Percentiles rank a stretch among this genome's conserved stretches.
Conservation (phyloP, 2,329 filamentous ascomycete species). For the Aspergillus sp. region DNA sequence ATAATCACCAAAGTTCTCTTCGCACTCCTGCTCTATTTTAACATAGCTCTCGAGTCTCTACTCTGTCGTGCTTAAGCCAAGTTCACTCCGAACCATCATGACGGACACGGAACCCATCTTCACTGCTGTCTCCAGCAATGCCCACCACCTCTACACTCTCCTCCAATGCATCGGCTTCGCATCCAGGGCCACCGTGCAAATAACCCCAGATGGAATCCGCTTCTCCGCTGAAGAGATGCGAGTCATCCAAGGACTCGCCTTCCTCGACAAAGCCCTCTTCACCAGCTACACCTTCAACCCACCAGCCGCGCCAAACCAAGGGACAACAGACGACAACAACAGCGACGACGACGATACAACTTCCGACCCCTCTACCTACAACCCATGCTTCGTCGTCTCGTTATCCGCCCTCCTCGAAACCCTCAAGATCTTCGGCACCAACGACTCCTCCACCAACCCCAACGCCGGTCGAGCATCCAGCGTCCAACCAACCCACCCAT, state of each 20-base stretch:
- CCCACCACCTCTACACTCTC: constrained; percentile 61
- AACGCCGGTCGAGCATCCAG: constrained; percentile 29
- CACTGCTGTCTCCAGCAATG: constrained; percentile 62
- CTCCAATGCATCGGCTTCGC: constrained; percentile 65
- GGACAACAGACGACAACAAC: constrained; percentile 14
- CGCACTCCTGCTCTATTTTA: constrained; percentile 15
- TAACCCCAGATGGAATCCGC: constrained; percentile 80
- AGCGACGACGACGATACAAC: constrained; percentile 41
- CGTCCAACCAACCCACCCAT: constrained; percentile 39
- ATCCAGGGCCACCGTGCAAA: constrained; percentile 66
- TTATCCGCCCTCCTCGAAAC: constrained; percentile 87
- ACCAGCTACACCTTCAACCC: constrained; percentile 75
- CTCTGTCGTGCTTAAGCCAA: constrained; percentile 10
- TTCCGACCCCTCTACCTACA: constrained; percentile 34
- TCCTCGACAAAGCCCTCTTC: constrained; percentile 87
- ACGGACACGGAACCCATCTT: constrained; percentile 50
- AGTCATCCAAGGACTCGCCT: constrained; percentile 87
- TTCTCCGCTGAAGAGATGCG: constrained; percentile 87
- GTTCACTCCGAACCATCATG: constrained; percentile 16
- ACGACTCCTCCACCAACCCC: constrained; percentile 54
- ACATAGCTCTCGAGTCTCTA: constrained; percentile 20
- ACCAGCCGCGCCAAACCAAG: constrained; percentile 29
- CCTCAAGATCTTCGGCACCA: constrained; percentile 88
- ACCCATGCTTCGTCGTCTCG: constrained; percentile 81
- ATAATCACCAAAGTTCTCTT: constrained; percentile 33